Conservation (phyloP, 2,329 filamentous ascomycete species). For the Arthrobotrys megalospora region DNA sequence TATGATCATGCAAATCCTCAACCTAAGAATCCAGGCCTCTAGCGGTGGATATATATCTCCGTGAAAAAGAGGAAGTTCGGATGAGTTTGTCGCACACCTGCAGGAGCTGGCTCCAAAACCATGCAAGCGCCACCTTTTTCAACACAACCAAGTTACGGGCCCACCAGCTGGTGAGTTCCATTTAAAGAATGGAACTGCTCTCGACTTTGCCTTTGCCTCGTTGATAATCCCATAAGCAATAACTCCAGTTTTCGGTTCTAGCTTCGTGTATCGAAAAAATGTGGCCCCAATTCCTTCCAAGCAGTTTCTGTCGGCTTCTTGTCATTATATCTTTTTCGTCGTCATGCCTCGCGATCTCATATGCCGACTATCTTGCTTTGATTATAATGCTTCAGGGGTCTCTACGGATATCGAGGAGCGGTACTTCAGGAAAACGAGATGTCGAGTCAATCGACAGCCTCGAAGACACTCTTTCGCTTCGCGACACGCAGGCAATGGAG, state of each 20-base stretch:
- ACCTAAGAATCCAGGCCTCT: constrained; percentile 5
- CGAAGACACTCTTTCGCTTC: not conserved
- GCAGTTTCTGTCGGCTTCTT: not conserved
- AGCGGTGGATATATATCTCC: constrained; percentile 15
- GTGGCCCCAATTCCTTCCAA: not conserved
- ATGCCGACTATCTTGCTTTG: not conserved
- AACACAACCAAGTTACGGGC: constrained; percentile 15
- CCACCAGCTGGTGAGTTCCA: constrained; percentile 3
- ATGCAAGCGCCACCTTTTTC: constrained; percentile 18
- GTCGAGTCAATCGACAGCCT: not conserved
- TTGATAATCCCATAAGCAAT: not conserved
- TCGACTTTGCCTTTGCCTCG: not conserved
- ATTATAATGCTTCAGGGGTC: too few relatives aligned
- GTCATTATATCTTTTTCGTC: constrained; percentile 1
- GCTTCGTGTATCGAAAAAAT: not conserved
- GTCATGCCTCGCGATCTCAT: not conserved
- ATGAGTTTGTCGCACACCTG: constrained; percentile 29
- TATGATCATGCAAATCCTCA: not conserved
- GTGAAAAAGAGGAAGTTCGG: constrained; percentile 34
- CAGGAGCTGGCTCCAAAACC: constrained; percentile 15
- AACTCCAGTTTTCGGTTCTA: not conserved
- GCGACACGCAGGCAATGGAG: not conserved
- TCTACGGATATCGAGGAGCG: not conserved
- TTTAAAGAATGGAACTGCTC: constrained; percentile 21
- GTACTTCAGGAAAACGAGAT: constrained; percentile 8